Percentiles rank a stretch among this genome's conserved stretches.
phyloP scores from a whole-genome alignment of 441 rosid genomes.

The Eutrema salsugineum region DNA sequence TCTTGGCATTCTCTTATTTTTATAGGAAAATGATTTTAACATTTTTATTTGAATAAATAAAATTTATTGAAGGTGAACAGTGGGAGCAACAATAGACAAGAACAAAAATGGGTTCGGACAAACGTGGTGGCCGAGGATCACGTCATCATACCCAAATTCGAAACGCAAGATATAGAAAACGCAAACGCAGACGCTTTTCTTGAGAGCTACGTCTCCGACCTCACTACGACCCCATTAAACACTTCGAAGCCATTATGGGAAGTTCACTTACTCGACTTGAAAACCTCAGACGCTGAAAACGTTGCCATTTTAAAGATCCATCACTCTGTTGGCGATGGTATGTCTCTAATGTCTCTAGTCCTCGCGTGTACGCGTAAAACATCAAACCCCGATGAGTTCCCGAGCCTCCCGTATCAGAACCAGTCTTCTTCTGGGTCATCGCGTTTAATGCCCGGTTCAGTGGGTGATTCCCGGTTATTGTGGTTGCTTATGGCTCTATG shows the following conservation, averaged over 20 bases:
- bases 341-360: conserved; percentile 43
- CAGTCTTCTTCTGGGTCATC: not conserved
- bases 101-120: conserved; percentile 40
- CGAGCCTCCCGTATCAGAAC: conserved; percentile 15
- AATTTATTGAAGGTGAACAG: conserved; percentile 7
- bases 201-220: conserved; percentile 34
- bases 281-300: conserved; percentile 35
- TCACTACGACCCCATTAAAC: conserved; percentile 32
- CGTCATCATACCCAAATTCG: conserved; percentile 7
- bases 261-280: conserved; percentile 37
- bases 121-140: conserved; percentile 29
- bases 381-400: conserved; percentile 32
- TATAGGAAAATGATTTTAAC: not conserved
- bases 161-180: not conserved
- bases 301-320: conserved; percentile 32
- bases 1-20: not conserved
- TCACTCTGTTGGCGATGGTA: conserved; percentile 43
- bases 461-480: not conserved
- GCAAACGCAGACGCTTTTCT: conserved; percentile 28
- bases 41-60: not conserved
- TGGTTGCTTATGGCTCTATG: conserved; percentile 23
- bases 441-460: not conserved
- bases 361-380: conserved; percentile 40
- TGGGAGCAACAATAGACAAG: conserved; percentile 7
- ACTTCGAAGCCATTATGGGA: conserved; percentile 46